Evolutionary conservation across 768 basidiomycete genomes (phyloP).

Genomic region (Flagelloscypha sp.): DNA sequence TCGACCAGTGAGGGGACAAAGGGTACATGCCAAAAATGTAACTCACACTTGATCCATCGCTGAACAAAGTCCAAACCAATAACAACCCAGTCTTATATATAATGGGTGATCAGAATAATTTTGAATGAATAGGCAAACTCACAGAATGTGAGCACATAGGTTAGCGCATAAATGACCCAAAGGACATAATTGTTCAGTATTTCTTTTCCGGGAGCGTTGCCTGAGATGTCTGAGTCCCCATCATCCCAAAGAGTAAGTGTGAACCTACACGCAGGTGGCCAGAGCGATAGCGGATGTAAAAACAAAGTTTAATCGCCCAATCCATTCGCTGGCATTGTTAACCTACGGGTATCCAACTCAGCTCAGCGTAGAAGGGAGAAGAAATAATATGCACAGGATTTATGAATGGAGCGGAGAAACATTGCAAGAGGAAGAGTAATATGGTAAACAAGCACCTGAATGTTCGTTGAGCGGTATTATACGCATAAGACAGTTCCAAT

Average conservation of each 20-base stretch:
- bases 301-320: conserved; percentile 63
- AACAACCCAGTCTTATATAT: conserved; percentile 49
- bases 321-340: conserved; percentile 71
- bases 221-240: too few relatives aligned
- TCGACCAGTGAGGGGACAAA: conserved; percentile 2
- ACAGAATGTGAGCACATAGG: conserved; percentile 66
- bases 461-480: too few relatives aligned
- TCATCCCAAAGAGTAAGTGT: too few relatives aligned
- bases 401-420: conserved; percentile 52
- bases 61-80: conserved; percentile 47
- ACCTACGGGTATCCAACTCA: too few relatives aligned
- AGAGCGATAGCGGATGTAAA: conserved; percentile 56
- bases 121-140: conserved; percentile 15
- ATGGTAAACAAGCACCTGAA: too few relatives aligned
- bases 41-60: conserved; percentile 53
- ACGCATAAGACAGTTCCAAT: too few relatives aligned
- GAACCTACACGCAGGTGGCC: too few relatives aligned
- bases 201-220: conserved; percentile 42
- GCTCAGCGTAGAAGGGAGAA: too few relatives aligned
- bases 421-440: conserved; percentile 55
- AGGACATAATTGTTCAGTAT: conserved; percentile 57
- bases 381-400: too few relatives aligned
- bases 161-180: conserved; percentile 46
- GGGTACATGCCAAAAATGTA: not conserved
- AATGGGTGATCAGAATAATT: not conserved